Percentiles rank a stretch among this genome's conserved stretches.
phyloP scores from a whole-genome alignment of 495 filamentous ascomycete genomes.

The Lindgomyces ingoldianus region DNA sequence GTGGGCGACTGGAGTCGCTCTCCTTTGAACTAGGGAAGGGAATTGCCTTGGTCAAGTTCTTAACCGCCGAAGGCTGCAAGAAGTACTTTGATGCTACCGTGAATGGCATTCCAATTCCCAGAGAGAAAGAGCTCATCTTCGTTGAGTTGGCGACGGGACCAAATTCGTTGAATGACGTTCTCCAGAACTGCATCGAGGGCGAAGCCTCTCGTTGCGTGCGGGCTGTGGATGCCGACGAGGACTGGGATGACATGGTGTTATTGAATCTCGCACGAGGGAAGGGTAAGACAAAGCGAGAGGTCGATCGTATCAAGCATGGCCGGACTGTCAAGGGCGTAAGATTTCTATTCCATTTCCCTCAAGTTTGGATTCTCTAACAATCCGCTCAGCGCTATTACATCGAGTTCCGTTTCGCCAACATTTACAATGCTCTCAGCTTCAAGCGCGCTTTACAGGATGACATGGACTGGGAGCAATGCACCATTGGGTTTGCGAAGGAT shows the following conservation, averaged over 20 bases:
- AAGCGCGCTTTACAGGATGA: constrained; percentile 42
- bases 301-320: constrained; percentile 48
- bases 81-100: constrained; percentile 48
- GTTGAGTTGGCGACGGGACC: constrained; percentile 46
- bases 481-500: constrained; percentile 47
- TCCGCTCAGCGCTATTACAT: constrained; percentile 43
- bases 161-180: constrained; percentile 46
- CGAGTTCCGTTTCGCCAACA: constrained; percentile 49
- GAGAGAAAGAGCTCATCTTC: constrained; percentile 30
- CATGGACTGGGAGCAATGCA: constrained; percentile 51
- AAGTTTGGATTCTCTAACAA: neutral
- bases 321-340: constrained; percentile 44
- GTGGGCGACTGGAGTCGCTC: constrained; percentile 49
- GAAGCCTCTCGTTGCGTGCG: constrained; percentile 49
- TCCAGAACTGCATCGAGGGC: constrained; percentile 43
- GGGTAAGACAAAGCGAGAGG: constrained; percentile 38
- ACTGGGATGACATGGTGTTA: constrained; percentile 42
- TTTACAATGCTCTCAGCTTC: constrained; percentile 50
- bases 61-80: constrained; percentile 45
- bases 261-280: constrained; percentile 40
- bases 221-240: constrained; percentile 46
- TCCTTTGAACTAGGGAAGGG: constrained; percentile 26
- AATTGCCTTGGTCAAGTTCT: constrained; percentile 48
- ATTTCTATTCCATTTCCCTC: constrained; percentile 13
- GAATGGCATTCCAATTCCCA: constrained; percentile 48